These are phyloP conservation scores for Nakazawaea ernobii DNA, from an alignment of 805 yeast genomes.

Conservation along the genomic window DNA sequence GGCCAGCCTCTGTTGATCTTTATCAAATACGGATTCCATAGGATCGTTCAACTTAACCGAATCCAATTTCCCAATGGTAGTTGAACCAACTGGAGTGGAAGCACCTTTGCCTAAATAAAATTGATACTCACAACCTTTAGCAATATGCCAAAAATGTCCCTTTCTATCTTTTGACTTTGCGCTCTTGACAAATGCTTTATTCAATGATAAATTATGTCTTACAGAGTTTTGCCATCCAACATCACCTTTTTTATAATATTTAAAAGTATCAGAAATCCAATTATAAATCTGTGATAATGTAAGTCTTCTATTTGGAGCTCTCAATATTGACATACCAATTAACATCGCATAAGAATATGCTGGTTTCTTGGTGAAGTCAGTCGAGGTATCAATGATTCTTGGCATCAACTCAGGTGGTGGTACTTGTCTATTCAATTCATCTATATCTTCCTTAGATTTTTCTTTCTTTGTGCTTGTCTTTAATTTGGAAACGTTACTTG, in stretches of 20 bases:
- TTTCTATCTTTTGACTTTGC: slow-evolving; percentile 88
- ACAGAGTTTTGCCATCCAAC: slow-evolving; percentile 98
- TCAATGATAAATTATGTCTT: slow-evolving; percentile 86
- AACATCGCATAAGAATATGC: slow-evolving; percentile 92
- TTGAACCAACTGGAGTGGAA: slow-evolving; percentile 24
- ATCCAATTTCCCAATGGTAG: slow-evolving; percentile 8
- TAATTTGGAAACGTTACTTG: slow-evolving; percentile 12
- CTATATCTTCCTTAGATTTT: slow-evolving; percentile 13
- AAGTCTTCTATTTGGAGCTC: slow-evolving; percentile 66
- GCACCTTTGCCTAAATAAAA: slow-evolving; percentile 60
- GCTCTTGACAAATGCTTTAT: slow-evolving; percentile 87
- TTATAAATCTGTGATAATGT: slow-evolving; percentile 80
- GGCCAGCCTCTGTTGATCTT: not conserved
- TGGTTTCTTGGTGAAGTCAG: slow-evolving; percentile 51
- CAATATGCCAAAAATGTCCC: slow-evolving; percentile 92
- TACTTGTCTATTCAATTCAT: slow-evolving; percentile 15
- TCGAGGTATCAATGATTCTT: slow-evolving; percentile 41
- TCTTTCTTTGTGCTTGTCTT: slow-evolving; percentile 13
- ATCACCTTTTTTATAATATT: slow-evolving; percentile 75
- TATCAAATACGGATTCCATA: not conserved
- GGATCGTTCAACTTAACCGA: not conserved
- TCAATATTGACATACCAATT: slow-evolving; percentile 87
- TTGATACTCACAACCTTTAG: slow-evolving; percentile 74
- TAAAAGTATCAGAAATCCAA: slow-evolving; percentile 88
- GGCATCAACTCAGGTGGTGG: slow-evolving; percentile 37